A percentile compares a stretch with the other conserved stretches of the same genome.
Conservation (phyloP, 2,329 filamentous ascomycete genomes). For the Zalaria sp. region DNA sequence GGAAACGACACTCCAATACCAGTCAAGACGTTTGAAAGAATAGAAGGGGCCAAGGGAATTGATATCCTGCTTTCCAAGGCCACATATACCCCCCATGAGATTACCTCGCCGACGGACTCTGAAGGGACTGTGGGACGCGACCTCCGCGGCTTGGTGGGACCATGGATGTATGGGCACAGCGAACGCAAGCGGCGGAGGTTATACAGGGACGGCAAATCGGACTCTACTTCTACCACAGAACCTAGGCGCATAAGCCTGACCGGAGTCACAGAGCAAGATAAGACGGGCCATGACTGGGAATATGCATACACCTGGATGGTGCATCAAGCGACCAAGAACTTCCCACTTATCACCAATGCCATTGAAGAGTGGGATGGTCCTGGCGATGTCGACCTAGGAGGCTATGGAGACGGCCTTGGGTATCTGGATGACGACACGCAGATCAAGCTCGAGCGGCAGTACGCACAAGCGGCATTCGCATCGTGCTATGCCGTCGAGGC, state of each 20-base stretch:
- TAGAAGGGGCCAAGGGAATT: slow-evolving; percentile 46
- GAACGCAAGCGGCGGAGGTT: slow-evolving; percentile 42
- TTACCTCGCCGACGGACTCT: slow-evolving; percentile 12
- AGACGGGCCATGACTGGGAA: slow-evolving; percentile 51
- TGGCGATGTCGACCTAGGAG: slow-evolving; percentile 53
- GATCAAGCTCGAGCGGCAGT: slow-evolving; percentile 46
- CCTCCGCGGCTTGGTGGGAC: slow-evolving; percentile 52
- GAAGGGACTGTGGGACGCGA: slow-evolving; percentile 42
- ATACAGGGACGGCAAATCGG: slow-evolving; percentile 9
- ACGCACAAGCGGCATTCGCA: slow-evolving; percentile 54
- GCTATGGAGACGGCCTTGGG: slow-evolving; percentile 34
- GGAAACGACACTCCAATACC: slow-evolving; percentile 41
- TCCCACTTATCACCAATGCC: slow-evolving; percentile 47
- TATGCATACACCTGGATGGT: slow-evolving; percentile 54
- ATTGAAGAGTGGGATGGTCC: slow-evolving; percentile 64
- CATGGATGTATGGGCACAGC: slow-evolving; percentile 56
- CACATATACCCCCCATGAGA: slow-evolving; percentile 25
- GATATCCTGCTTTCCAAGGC: slow-evolving; percentile 48
- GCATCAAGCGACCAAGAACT: slow-evolving; percentile 42
- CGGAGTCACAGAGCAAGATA: slow-evolving; percentile 13
- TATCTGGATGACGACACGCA: slow-evolving; percentile 49
- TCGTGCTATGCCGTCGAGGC: slow-evolving; percentile 54
- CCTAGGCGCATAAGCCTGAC: slow-evolving; percentile 9
- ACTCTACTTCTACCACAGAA: neutral
- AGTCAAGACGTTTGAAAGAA: slow-evolving; percentile 48